phyloP scores from a whole-genome alignment of 192 early-diverging fungal genomes.

The Powellomyces hirtus region DNA sequence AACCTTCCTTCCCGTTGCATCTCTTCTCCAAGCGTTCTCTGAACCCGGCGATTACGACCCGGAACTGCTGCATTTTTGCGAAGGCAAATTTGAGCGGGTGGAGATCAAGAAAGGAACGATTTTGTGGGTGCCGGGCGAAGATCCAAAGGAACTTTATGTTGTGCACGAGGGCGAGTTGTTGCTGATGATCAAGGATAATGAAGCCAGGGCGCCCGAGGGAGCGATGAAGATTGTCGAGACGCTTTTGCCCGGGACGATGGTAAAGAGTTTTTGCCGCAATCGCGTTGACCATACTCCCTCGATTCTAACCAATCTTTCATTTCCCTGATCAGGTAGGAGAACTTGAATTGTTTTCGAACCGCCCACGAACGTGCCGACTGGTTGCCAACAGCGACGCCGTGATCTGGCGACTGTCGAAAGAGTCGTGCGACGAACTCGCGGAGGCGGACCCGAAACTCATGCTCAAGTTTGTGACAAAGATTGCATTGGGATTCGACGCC shows the following conservation, averaged over 20 bases:
- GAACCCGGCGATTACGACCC: constrained; percentile 21
- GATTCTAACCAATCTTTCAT: too few species aligned
- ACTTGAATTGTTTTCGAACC: constrained; percentile 69
- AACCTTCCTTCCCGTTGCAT: constrained; percentile 6
- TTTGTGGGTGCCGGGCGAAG: constrained; percentile 67
- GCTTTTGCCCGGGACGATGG: constrained; percentile 86
- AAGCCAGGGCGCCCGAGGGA: background rate
- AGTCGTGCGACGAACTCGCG: constrained; percentile 65
- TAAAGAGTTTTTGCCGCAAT: too few species aligned
- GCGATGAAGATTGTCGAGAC: constrained; percentile 67
- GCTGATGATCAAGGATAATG: constrained; percentile 40
- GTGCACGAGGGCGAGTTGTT: constrained; percentile 75
- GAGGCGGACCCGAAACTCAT: constrained; percentile 66
- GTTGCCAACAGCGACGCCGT: constrained; percentile 62
- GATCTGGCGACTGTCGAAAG: constrained; percentile 72
- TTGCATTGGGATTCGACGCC: constrained; percentile 59
- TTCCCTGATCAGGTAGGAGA: constrained; percentile 60
- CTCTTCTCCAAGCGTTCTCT: constrained; percentile 34
- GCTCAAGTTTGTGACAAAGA: constrained; percentile 69
- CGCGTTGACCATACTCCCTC: too few species aligned
- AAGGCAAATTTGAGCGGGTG: constrained; percentile 55
- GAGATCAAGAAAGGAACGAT: constrained; percentile 51
- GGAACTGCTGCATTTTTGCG: constrained; percentile 16
- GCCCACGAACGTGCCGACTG: constrained; percentile 34
- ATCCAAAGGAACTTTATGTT: constrained; percentile 64